These are phyloP conservation scores for Monilinia laxa DNA, from an alignment of 2,329 filamentous ascomycete genomes.

Conservation along the genomic window DNA sequence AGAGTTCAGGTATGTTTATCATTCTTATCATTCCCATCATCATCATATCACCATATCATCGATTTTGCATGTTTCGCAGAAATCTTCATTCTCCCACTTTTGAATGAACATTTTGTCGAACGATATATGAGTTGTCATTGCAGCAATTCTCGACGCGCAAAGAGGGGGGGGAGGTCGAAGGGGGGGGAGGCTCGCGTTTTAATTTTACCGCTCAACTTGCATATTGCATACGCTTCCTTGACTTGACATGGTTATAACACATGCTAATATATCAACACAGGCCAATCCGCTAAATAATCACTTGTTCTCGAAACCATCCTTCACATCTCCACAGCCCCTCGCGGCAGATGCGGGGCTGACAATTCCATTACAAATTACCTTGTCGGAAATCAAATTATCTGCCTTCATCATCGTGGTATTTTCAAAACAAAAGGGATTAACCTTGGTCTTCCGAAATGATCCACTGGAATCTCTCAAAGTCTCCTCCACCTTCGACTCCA, in stretches of 20 bases:
- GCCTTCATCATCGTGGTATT: slow-evolving; percentile 98
- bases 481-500: slow-evolving; percentile 97
- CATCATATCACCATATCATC: neutral
- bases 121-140: slow-evolving; percentile 14
- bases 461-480: slow-evolving; percentile 97
- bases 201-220: slow-evolving; percentile 4
- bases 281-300: slow-evolving; percentile 97
- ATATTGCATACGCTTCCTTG: slow-evolving; percentile 17
- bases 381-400: slow-evolving; percentile 93
- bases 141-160: slow-evolving; percentile 11
- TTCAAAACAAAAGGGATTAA: slow-evolving; percentile 94
- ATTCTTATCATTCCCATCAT: slow-evolving; percentile 33
- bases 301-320: slow-evolving; percentile 83
- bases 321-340: slow-evolving; percentile 88
- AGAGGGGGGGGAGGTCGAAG: slow-evolving; percentile 10
- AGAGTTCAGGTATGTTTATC: slow-evolving; percentile 72
- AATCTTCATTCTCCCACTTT: slow-evolving; percentile 17
- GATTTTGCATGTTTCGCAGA: slow-evolving; percentile 13
- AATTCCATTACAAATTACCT: slow-evolving; percentile 93
- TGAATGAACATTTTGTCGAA: neutral
- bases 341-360: slow-evolving; percentile 90
- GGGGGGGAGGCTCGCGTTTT: neutral
- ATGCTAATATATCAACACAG: slow-evolving; percentile 56
- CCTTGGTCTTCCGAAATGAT: slow-evolving; percentile 96
- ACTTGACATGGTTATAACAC: slow-evolving; percentile 38